These are phyloP conservation scores for Amaranthus palmeri DNA, from an alignment of 148 eudicot genomes.

Conservation along the genomic window DNA sequence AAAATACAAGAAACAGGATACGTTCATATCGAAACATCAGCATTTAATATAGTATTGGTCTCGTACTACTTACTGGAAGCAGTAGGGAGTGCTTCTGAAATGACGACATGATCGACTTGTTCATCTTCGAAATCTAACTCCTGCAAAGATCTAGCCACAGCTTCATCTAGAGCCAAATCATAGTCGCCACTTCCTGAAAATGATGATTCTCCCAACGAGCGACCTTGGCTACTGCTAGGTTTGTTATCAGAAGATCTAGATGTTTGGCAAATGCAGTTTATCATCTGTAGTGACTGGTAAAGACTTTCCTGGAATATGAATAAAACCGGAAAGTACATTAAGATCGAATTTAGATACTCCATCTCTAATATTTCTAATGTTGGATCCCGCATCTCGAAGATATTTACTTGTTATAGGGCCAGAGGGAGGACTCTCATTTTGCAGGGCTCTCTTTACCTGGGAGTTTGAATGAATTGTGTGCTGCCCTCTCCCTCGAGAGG, in stretches of 20 bases:
- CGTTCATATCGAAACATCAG: neutral
- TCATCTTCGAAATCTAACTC: slow-evolving; percentile 49
- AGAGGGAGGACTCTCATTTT: too few species aligned
- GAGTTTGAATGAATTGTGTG: too few species aligned
- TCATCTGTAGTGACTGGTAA: slow-evolving; percentile 43
- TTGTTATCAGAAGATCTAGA: slow-evolving; percentile 28
- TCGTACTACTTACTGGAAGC: slow-evolving; percentile 34
- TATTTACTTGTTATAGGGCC: too few species aligned
- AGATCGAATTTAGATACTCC: neutral
- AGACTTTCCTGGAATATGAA: slow-evolving; percentile 48
- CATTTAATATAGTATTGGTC: neutral
- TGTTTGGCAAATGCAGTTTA: slow-evolving; percentile 26
- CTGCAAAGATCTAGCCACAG: slow-evolving; percentile 67
- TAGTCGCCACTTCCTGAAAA: slow-evolving; percentile 32
- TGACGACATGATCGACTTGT: slow-evolving; percentile 29
- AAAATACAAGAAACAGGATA: slow-evolving; percentile 7
- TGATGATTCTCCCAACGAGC: slow-evolving; percentile 48
- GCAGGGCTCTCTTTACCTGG: too few species aligned
- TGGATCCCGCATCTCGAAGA: too few species aligned
- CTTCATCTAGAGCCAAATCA: slow-evolving; percentile 72
- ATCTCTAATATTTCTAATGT: too few species aligned
- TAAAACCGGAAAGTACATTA: neutral
- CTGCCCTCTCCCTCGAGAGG: too few species aligned
- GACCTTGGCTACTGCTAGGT: slow-evolving; percentile 37
- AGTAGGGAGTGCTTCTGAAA: slow-evolving; percentile 38